Base-by-base conservation (phyloP, 768 basidiomycete genomes). In the Russula sp. region DNA sequence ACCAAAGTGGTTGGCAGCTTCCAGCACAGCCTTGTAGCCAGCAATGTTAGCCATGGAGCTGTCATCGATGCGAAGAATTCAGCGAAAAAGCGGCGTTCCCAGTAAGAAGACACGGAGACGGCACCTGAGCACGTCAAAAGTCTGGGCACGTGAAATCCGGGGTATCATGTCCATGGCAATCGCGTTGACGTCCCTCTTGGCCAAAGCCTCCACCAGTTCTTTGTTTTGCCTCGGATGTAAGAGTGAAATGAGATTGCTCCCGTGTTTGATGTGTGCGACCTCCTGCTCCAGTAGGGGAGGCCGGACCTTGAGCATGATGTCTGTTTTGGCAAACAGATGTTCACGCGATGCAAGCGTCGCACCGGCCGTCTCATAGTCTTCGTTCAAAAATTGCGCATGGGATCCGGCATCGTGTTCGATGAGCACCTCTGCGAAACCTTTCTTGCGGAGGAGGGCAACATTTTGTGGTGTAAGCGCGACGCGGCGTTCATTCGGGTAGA, bases 161-260 rank as follows among this genome's bases (percentile, higher is more conserved):
- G 92, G 92, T 76, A 94, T 91, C 82, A 87, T 83, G 70, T 94
- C 92, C 92, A 94, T 94, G 71, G 87, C 90, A 69, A 94, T 89
- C 32, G 82, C 83, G 66, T 84, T 90, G 58, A 86, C 77, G 65
- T 82, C 83, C 57, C 82, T 81, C 36, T 79, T 73, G n/a, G 85
- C 81, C 65, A 93, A 76, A 52, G 79, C 77, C 68, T 92, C 85
- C 29, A 93, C 83, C 52, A 87, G 79, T 41, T 77, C 72, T 72
- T 86, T 85, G 75, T 93, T 93, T 75, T 93, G 90, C 25, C 82
- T 77, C 29, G 92, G 90, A 74, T 92, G 89, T 68, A 94, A 72
- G 73, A 94, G 89, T 7, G 90, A 91, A 61, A 94, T 86, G 58
- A 91, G 69, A 16, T 90, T 92, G 71, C 85, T 86, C 43, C 87